phyloP scores from a whole-genome alignment of 306 rosid species.

The Fragaria vesca region DNA sequence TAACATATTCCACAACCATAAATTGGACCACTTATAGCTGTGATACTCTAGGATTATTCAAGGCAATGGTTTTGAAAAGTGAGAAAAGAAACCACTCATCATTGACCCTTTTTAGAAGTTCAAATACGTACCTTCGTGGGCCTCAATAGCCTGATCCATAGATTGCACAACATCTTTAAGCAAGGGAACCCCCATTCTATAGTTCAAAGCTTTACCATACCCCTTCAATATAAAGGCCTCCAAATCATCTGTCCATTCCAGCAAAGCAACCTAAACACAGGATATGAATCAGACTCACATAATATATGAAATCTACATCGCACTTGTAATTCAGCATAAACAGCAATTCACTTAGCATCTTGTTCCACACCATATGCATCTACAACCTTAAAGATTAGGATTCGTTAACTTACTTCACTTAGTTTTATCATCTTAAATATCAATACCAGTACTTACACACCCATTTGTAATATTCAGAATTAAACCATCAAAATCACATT shows the following conservation, averaged over 20 bases:
- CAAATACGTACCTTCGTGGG: conserved; percentile 59
- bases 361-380: background rate
- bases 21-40: background rate
- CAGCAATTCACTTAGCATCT: background rate
- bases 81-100: background rate
- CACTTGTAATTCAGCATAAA: background rate
- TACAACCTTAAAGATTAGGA: background rate
- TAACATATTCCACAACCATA: background rate
- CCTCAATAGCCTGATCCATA: conserved; percentile 72
- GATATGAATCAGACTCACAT: conserved; percentile 19
- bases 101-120: background rate
- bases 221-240: conserved; percentile 78
- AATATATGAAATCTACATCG: background rate
- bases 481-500: background rate
- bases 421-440: background rate
- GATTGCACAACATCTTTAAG: conserved; percentile 74
- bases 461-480: background rate
- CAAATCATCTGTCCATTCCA: conserved; percentile 94
- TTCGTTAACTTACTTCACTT: background rate
- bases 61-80: background rate
- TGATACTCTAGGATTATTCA: background rate
- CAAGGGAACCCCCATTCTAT: conserved; percentile 80
- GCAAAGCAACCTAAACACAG: conserved; percentile 49
- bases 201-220: conserved; percentile 79
- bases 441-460: background rate